A percentile compares a stretch with the other conserved stretches of the same genome.
Conservation (phyloP, 2,329 filamentous ascomycete species). For the Thelonectria olida region DNA sequence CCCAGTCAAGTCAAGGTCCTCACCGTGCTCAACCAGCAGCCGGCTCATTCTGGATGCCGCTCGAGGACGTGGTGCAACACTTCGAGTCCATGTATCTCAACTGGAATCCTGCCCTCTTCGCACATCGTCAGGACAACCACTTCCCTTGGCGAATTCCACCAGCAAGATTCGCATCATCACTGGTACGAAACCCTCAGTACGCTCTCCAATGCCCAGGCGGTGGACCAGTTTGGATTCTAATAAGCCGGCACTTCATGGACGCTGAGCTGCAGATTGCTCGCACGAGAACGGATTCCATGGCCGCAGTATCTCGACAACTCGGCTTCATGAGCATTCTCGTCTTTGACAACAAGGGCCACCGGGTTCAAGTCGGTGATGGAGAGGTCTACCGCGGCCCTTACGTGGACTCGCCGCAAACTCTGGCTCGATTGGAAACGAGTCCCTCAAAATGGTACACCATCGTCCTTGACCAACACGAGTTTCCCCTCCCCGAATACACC, state of each 20-base stretch:
- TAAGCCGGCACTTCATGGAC: conserved; percentile 86
- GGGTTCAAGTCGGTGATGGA: conserved; percentile 78
- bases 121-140: conserved; percentile 85
- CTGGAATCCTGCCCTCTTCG: conserved; percentile 91
- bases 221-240: conserved; percentile 81
- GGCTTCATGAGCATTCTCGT: conserved; percentile 91
- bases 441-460: conserved; percentile 61
- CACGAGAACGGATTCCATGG: conserved; percentile 50
- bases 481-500: conserved; percentile 78
- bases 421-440: conserved; percentile 70
- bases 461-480: conserved; percentile 80
- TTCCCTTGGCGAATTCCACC: conserved; percentile 80
- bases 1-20: neutral
- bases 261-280: conserved; percentile 67
- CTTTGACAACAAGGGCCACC: conserved; percentile 75
- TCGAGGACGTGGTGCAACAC: conserved; percentile 87
- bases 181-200: conserved; percentile 76
- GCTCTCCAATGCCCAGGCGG: conserved; percentile 67
- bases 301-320: conserved; percentile 61
- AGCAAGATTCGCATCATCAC: conserved; percentile 59
- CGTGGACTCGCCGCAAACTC: conserved; percentile 91
- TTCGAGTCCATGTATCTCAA: conserved; percentile 98
- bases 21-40: conserved; percentile 44
- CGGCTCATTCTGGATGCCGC: conserved; percentile 93
- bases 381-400: conserved; percentile 81